Evolutionary conservation across 1,284 basidiomycete species (phyloP), one percentile per base, ranked within the genome.

Genomic region (Cryptococcus sp.): DNA sequence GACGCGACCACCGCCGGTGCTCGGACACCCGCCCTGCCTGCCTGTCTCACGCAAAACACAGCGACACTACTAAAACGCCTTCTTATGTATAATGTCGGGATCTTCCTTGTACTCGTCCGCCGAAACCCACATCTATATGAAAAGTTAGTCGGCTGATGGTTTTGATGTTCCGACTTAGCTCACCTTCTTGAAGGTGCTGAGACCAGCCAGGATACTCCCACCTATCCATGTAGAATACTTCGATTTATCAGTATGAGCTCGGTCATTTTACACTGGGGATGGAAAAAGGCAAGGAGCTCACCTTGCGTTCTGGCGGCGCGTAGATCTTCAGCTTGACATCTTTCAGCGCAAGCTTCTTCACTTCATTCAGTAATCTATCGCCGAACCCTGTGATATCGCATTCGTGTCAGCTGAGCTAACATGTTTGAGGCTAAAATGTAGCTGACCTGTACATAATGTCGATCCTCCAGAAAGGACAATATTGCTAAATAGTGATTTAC

Each of bases 21-120:
- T 44, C 41, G 8, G 2, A 34, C 8, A 13, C 8, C 2, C 29
- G 29, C 29, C 13, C 5, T 34, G 29, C 29, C 29, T 34, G 29
- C 8, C 29, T 34, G 13, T 10, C 5, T 34, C 29, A 34, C 29
- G 10, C 10, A 29, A 29, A 29, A 10, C 5, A 34, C 13, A 34
- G 29, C 13, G 8, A 13, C 2, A 34, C 29, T 34, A 34, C 50
- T 62, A 78, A 60, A 78, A 78, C 16, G 76, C 73, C 69, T 77
- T 77, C 59, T 76, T 77, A 60, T 97, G 93, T 72, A 97, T 97
- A 71, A 97, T 90, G 71, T 97, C 93, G 47, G 94, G 95, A 80
- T 99, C 96, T 78, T 99, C 96, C 78, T 95, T 92, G 76, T 98
- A 99, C 80, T 99, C 96, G 76, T 99, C 96, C 44, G 95, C 94